phyloP scores from a whole-genome alignment of 768 basidiomycete genomes.

The Suillus lakei region DNA sequence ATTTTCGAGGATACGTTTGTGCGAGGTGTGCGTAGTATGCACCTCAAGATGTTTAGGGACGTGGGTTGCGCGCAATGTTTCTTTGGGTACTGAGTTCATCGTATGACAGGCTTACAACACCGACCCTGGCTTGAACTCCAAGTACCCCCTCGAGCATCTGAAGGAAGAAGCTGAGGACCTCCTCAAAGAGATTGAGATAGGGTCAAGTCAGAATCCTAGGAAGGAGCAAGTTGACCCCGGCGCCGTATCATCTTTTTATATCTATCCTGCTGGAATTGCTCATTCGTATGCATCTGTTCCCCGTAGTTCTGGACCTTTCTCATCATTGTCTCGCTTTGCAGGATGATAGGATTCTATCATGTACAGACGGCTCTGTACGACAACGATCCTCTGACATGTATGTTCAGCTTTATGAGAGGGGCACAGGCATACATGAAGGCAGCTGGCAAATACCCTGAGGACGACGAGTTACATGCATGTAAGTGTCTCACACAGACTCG shows the following conservation, averaged over 20 bases:
- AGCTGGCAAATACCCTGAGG: conserved; percentile 15
- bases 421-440: conserved; percentile 18
- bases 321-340: background rate
- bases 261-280: conserved; percentile 18
- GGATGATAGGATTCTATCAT: conserved; percentile 12
- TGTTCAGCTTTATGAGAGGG: background rate
- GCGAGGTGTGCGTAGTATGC: conserved; percentile 11
- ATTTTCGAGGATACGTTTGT: conserved; percentile 26
- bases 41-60: conserved; percentile 5
- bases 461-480: conserved; percentile 24
- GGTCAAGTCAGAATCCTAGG: background rate
- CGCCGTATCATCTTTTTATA: conserved; percentile 19
- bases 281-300: conserved; percentile 15
- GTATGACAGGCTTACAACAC: background rate
- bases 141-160: conserved; percentile 17
- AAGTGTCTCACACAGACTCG: background rate
- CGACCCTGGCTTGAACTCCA: conserved; percentile 9
- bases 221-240: conserved; percentile 10
- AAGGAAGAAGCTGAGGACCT: conserved; percentile 26
- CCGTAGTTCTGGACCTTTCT: background rate
- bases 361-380: background rate
- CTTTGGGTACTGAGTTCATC: background rate
- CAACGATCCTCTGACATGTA: background rate
- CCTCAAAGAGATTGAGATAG: conserved; percentile 11
- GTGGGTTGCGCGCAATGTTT: background rate